Evolutionary conservation across 106 monocot species (phyloP), one percentile per base, ranked within the genome.

Genomic region (Acorus calamus): DNA sequence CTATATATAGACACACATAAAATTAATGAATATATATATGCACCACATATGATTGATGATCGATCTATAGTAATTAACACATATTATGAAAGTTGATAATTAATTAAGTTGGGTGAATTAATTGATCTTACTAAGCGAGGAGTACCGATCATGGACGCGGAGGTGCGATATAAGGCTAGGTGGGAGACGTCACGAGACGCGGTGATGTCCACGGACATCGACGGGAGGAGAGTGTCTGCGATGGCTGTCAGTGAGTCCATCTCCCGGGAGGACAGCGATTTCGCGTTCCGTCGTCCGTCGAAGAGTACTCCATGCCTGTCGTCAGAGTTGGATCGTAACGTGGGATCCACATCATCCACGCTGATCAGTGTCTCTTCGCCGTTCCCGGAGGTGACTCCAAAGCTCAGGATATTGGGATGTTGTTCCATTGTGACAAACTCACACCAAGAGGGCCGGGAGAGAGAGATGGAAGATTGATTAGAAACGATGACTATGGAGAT

Each of bases 151-250:
- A 74, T 74, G 61, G 79, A 79, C 2, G 79, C 79, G 0, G 79
- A 79, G 11, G 79, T 79, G 42, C 70, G 8, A 46, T 74, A 79
- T 60, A 79, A 74, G 13, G 12, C 14, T 48, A 44, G 7, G 53
- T 65, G 57, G 46, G 28, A 69, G 3, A 58, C 79, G 64, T 53
- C 42, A 1, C 48, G 46, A 11, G 45, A 11, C 12, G 65, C 43
- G 11, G 62, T 50, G 9, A 55, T 45, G 43, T 79, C 74, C 6
- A 65, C 8, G 7, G 61, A 28, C 28, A 28, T 28, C 28, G 28
- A 55, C 4, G 74, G 79, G 2, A 79, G 52, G 9, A 79, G 10
- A 8, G 79, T 62, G 70, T 79, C 79, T 47, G 70, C 69, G 46
- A 71, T 0, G 12, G 79, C 74, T 1, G 70, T 45, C 5, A 79